These are phyloP conservation scores for Paracamarosporium sp. DNA, from an alignment of 2,329 filamentous ascomycete genomes.

Conservation along the genomic window DNA sequence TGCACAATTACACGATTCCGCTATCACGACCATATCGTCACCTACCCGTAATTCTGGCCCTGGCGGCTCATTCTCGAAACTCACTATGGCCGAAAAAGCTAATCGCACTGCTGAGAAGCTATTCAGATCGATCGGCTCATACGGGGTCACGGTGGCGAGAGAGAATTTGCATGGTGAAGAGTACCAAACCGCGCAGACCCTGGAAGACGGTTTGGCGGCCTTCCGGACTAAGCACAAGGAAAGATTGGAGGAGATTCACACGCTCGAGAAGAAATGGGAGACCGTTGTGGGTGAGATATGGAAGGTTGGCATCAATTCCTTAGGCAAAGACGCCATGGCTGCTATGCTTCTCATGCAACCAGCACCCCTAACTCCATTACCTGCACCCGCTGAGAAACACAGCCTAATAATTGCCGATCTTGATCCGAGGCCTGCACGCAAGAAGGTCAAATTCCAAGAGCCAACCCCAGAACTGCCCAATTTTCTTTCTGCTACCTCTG, in stretches of 20 bases:
- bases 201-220: slow-evolving; percentile 26
- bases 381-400: slow-evolving; percentile 10
- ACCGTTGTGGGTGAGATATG: slow-evolving; percentile 36
- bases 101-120: slow-evolving; percentile 24
- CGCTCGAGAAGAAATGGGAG: slow-evolving; percentile 36
- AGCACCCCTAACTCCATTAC: not conserved
- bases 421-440: slow-evolving; percentile 22
- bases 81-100: slow-evolving; percentile 25
- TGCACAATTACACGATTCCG: slow-evolving; percentile 15
- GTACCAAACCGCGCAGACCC: slow-evolving; percentile 11
- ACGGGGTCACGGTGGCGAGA: slow-evolving; percentile 13
- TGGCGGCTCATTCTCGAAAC: slow-evolving; percentile 15
- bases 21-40: slow-evolving; percentile 10
- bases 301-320: slow-evolving; percentile 27
- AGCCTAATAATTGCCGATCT: slow-evolving; percentile 24
- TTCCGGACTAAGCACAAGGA: slow-evolving; percentile 28
- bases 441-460: slow-evolving; percentile 31
- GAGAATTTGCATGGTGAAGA: slow-evolving; percentile 18
- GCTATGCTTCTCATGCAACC: slow-evolving; percentile 20
- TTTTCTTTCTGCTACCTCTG: slow-evolving; percentile 25
- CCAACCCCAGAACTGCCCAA: slow-evolving; percentile 16
- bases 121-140: slow-evolving; percentile 26
- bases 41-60: slow-evolving; percentile 10
- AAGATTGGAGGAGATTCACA: slow-evolving; percentile 24
- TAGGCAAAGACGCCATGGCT: slow-evolving; percentile 32